These are phyloP conservation scores for Esteya vermicola DNA, from an alignment of 2,329 filamentous ascomycete genomes.

Conservation along the genomic window DNA sequence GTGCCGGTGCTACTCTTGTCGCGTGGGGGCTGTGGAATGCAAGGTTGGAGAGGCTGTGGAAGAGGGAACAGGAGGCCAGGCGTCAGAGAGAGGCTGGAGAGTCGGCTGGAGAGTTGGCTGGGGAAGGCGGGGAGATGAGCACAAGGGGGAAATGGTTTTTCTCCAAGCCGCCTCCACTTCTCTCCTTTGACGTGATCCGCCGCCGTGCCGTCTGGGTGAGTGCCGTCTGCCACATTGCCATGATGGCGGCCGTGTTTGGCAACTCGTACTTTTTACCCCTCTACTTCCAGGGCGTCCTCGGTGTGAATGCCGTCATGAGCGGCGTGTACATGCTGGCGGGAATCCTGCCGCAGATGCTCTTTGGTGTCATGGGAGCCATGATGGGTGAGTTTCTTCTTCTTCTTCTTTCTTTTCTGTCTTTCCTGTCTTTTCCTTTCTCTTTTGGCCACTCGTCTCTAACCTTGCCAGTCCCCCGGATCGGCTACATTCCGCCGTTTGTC, in stretches of 20 bases:
- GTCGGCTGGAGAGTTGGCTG: too few species aligned
- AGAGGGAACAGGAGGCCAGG: too few species aligned
- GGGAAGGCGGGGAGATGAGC: too few species aligned
- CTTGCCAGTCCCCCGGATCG: conserved; percentile 12
- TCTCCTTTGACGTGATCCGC: conserved; percentile 14
- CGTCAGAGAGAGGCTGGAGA: too few species aligned
- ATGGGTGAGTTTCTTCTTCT: not conserved
- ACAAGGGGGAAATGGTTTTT: too few species aligned
- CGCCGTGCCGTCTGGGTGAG: conserved; percentile 12
- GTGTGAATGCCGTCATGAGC: conserved; percentile 15
- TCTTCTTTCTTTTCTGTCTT: not conserved
- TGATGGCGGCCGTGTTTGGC: conserved; percentile 12
- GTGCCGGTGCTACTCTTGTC: conserved; percentile 20
- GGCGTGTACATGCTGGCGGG: conserved; percentile 20
- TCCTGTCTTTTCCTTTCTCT: not conserved
- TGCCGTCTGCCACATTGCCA: conserved; percentile 10
- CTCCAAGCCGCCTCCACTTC: too few species aligned
- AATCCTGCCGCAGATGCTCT: conserved; percentile 13
- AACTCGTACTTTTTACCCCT: conserved; percentile 19
- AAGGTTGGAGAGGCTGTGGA: too few species aligned
- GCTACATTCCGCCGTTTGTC: conserved; percentile 21
- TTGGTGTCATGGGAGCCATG: conserved; percentile 12
- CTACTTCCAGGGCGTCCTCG: conserved; percentile 23
- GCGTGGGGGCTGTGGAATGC: conserved; percentile 31
- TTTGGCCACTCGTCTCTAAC: too few species aligned